These are phyloP conservation scores for Tricholoma hemisulphureum DNA, from an alignment of 768 basidiomycete genomes.

Conservation along the genomic window DNA sequence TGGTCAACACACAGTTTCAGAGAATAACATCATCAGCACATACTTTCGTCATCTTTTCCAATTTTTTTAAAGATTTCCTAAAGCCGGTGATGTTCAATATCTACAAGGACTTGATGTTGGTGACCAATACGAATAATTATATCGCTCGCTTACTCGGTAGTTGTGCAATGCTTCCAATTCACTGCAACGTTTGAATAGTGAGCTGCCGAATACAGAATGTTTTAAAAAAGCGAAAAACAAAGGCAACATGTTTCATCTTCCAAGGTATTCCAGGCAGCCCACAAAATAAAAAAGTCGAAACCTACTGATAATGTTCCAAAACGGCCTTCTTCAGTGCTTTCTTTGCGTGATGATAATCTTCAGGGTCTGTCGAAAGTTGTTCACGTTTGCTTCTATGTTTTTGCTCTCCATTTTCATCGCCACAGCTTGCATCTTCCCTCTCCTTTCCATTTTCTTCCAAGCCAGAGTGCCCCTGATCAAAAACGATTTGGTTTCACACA, in stretches of 20 bases:
- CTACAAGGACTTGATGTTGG: slow-evolving; percentile 30
- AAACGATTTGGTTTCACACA: too few species aligned
- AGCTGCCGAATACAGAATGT: neutral
- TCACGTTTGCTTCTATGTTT: neutral
- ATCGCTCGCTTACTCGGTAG: slow-evolving; percentile 64
- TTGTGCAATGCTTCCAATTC: slow-evolving; percentile 83
- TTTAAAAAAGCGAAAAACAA: neutral
- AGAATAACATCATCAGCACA: slow-evolving; percentile 3
- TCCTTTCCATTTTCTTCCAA: neutral
- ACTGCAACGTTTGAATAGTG: slow-evolving; percentile 31
- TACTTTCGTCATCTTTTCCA: slow-evolving; percentile 76
- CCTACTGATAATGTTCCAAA: slow-evolving; percentile 77
- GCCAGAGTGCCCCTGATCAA: neutral
- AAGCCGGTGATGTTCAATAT: slow-evolving; percentile 90
- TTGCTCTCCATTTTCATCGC: slow-evolving; percentile 4
- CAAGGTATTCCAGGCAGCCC: neutral
- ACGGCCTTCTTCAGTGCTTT: slow-evolving; percentile 81
- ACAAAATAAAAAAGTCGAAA: neutral
- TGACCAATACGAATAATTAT: neutral
- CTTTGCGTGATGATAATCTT: slow-evolving; percentile 82
- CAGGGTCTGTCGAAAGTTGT: slow-evolving; percentile 52
- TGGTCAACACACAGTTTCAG: neutral
- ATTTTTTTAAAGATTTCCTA: slow-evolving; percentile 82
- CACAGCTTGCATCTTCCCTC: neutral
- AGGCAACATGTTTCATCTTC: too few species aligned